Base-by-base conservation (phyloP, 2,329 filamentous ascomycete species). In the Bipolaris victoriae region DNA sequence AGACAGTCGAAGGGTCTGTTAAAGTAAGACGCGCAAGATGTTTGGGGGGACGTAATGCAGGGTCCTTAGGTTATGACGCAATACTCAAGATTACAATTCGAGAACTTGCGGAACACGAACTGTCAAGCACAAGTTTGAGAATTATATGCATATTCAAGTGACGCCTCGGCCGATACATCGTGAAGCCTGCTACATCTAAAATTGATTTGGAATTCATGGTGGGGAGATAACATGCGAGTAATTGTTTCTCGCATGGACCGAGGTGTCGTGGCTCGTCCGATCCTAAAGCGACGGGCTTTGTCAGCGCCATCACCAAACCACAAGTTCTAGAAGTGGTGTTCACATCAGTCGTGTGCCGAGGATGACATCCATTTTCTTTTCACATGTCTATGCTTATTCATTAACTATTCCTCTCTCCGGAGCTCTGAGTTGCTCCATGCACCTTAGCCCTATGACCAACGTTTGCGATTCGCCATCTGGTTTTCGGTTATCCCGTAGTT, bases 1-100 rank as follows among this genome's bases (percentile, higher is more conserved):
- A 44, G 24, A 44, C 39, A 52, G 41, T 15, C 18, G 31, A 31
- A 50, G 37, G 48, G 29, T 20, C 40, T 37, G 16, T 46, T 51
- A 5, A 26, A 35, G 15, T 43, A 48, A 51, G 45, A 44, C 36
- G 33, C 39, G 39, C 18, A 24, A 31, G 29, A 52, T 51, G 55
- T 44, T 58, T 52, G 53, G 43, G 55, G 64, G 64, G 64, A 73
- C 64, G 68, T 72, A 65, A 67, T 61, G 55, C 50, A 18, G 45
- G 16, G 48, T 48, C 41, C 49, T 39, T 29, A n/a, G 41, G 45
- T 31, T 49, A 68, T 66, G 63, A 69, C 63, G 67, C 58, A 66
- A 67, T 67, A 47, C 44, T 62, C 24, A 29, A 64, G 60, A 65
- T 63, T 48, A 50, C 18, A 49, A 31, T 37, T 57, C 24, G 36